Conservation (phyloP, 495 filamentous ascomycete genomes). For the Aspergillus mulundensis region DNA sequence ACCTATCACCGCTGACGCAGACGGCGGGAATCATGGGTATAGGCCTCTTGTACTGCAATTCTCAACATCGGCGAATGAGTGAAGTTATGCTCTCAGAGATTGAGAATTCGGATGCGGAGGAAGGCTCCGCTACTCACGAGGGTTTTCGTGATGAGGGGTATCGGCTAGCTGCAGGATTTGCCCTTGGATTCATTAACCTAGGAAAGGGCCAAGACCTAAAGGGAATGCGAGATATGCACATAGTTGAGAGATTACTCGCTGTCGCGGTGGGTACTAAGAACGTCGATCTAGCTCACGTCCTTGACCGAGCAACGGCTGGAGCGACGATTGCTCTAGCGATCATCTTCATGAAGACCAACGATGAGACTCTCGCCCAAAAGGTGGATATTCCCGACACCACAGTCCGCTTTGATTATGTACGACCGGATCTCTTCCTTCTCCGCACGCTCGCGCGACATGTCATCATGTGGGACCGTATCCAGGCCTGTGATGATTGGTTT, state of each 20-base stretch:
- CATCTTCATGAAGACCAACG: slow-evolving; percentile 96
- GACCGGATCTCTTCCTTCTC: slow-evolving; percentile 87
- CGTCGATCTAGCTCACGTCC: slow-evolving; percentile 80
- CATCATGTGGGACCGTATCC: slow-evolving; percentile 88
- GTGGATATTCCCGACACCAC: slow-evolving; percentile 87
- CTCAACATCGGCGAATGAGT: slow-evolving; percentile 96
- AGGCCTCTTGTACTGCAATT: slow-evolving; percentile 88
- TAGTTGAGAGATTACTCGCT: slow-evolving; percentile 80
- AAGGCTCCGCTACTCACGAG: slow-evolving; percentile 56
- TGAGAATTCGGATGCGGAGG: slow-evolving; percentile 73
- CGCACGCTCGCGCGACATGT: slow-evolving; percentile 86
- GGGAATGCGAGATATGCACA: slow-evolving; percentile 89
- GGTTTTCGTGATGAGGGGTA: slow-evolving; percentile 92
- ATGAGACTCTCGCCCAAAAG: slow-evolving; percentile 82
- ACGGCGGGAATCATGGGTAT: slow-evolving; percentile 98
- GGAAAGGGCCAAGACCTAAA: slow-evolving; percentile 83
- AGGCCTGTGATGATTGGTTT: slow-evolving; percentile 69
- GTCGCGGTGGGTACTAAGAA: slow-evolving; percentile 84
- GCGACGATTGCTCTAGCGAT: slow-evolving; percentile 87
- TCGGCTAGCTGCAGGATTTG: slow-evolving; percentile 87
- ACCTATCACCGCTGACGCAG: slow-evolving; percentile 89
- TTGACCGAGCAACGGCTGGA: slow-evolving; percentile 87
- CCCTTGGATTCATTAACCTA: slow-evolving; percentile 91
- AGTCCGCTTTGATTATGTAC: slow-evolving; percentile 89
- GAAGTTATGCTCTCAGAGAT: slow-evolving; percentile 98